Evolutionary conservation across 2,329 filamentous ascomycete genomes (phyloP).

Genomic region (Pyricularia grisea): DNA sequence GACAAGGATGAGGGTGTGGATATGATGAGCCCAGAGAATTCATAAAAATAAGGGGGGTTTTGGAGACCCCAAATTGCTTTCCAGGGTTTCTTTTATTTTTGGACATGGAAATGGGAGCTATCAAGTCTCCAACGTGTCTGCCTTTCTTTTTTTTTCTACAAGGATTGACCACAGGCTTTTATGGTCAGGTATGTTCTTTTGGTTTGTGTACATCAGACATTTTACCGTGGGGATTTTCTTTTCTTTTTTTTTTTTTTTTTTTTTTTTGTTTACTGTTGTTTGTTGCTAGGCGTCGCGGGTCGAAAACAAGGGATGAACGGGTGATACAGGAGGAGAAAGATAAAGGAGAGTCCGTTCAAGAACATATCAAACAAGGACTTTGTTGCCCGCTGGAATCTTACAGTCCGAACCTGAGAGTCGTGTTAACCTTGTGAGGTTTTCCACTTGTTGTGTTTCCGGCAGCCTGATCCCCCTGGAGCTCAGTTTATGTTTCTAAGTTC

Average conservation of each 20-base stretch:
- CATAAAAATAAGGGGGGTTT: slow-evolving; percentile 12
- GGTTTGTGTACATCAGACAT: not conserved
- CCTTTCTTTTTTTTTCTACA: not conserved
- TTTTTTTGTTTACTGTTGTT: too few species aligned
- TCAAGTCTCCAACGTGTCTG: not conserved
- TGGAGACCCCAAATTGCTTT: not conserved
- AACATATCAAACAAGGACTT: not conserved
- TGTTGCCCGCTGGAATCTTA: not conserved
- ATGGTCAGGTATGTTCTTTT: not conserved
- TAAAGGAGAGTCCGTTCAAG: not conserved
- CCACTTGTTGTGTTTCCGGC: not conserved
- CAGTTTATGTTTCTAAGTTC: not conserved
- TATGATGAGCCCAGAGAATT: slow-evolving; percentile 81
- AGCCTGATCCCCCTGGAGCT: not conserved
- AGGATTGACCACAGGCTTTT: not conserved
- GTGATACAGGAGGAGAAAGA: not conserved
- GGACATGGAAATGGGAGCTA: not conserved
- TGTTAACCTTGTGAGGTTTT: not conserved
- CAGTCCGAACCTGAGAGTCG: not conserved
- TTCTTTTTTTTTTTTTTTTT: too few species aligned
- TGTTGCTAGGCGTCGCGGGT: not conserved
- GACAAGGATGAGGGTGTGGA: slow-evolving; percentile 60
- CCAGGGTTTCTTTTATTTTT: not conserved
- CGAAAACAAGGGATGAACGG: not conserved
- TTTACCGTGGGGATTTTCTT: not conserved